Percentiles rank a stretch among this genome's conserved stretches.
These are phyloP conservation scores for Amylocystis lapponica DNA, from an alignment of 768 basidiomycete genomes.

Conservation along the genomic window DNA sequence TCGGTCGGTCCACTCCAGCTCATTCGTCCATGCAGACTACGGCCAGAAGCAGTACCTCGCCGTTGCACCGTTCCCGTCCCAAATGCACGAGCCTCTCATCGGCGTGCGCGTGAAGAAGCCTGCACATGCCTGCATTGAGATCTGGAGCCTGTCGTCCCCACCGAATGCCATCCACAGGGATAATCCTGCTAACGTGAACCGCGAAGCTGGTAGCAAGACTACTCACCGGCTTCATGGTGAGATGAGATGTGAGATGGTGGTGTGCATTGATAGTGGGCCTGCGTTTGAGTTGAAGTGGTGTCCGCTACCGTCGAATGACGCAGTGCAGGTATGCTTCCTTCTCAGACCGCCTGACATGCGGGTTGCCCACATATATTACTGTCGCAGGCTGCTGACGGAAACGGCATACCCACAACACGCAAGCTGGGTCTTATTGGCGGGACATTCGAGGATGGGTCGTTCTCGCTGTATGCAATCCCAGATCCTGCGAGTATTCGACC, in stretches of 20 bases:
- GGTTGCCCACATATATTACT: background rate
- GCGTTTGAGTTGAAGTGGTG: constrained; percentile 89
- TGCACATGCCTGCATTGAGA: constrained; percentile 68
- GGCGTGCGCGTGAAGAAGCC: constrained; percentile 55
- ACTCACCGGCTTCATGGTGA: too few relatives aligned
- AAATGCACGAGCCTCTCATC: constrained; percentile 56
- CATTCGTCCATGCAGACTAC: constrained; percentile 33
- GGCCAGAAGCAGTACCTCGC: constrained; percentile 76
- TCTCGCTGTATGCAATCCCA: constrained; percentile 75
- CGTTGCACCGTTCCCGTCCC: constrained; percentile 67
- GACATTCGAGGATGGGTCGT: constrained; percentile 81
- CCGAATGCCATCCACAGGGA: constrained; percentile 11
- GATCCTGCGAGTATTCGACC: constrained; percentile 42
- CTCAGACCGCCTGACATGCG: too few relatives aligned
- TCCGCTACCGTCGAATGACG: constrained; percentile 77
- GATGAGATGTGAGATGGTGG: constrained; percentile 75
- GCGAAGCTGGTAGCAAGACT: constrained; percentile 19
- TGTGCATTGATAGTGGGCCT: constrained; percentile 79
- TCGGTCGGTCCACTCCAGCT: background rate
- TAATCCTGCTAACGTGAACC: constrained; percentile 1
- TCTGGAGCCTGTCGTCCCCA: constrained; percentile 59
- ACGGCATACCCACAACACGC: background rate
- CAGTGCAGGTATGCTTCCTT: constrained; percentile 28
- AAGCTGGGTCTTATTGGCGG: constrained; percentile 85
- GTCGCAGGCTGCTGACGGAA: background rate